These are phyloP conservation scores for Mycena sp. DNA, from an alignment of 1,284 basidiomycete genomes.

Conservation along the genomic window DNA sequence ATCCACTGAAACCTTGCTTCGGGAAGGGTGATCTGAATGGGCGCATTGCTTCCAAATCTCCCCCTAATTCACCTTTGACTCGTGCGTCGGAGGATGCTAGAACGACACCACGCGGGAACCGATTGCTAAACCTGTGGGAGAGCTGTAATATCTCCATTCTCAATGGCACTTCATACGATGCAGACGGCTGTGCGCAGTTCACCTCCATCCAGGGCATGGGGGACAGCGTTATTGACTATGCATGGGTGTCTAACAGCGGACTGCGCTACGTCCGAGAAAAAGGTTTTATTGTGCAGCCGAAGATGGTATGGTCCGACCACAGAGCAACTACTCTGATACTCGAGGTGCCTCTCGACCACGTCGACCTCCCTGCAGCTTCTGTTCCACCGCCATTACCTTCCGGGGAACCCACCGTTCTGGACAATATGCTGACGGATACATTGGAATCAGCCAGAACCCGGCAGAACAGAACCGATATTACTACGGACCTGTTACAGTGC, in stretches of 20 bases:
- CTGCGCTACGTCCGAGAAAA: not conserved
- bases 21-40: not conserved
- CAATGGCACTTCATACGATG: not conserved
- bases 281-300: not conserved
- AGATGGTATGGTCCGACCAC: not conserved
- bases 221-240: not conserved
- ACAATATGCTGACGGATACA: not conserved
- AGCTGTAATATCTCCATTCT: not conserved
- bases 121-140: not conserved
- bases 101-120: not conserved
- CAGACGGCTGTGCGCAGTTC: not conserved
- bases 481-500: not conserved
- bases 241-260: not conserved
- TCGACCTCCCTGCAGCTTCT: not conserved
- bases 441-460: not conserved
- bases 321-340: too few relatives aligned
- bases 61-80: not conserved
- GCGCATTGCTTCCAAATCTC: not conserved
- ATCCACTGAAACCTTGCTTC: not conserved
- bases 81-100: not conserved
- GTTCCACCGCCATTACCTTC: not conserved
- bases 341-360: not conserved
- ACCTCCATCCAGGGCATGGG: slow-evolving; percentile 2
- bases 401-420: not conserved
- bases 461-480: not conserved